phyloP scores from a whole-genome alignment of 306 rosid genomes.

The Aeschynomene evenia region DNA sequence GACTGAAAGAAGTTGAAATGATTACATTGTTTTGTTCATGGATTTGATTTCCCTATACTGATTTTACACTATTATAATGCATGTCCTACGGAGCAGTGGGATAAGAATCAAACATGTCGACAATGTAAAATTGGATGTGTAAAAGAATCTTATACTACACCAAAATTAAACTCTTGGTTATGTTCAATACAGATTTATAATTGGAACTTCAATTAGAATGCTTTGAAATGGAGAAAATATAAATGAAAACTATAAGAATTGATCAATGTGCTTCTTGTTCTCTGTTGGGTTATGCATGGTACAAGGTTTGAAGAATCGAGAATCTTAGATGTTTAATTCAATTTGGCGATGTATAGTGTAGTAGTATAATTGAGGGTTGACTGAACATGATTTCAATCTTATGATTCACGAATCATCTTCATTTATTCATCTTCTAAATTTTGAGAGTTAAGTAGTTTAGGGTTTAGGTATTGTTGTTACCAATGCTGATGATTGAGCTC shows the following conservation, averaged over 20 bases:
- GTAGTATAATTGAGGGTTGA: not conserved
- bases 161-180: too few species aligned
- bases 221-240: too few species aligned
- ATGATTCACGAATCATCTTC: not conserved
- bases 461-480: not conserved
- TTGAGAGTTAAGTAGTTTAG: not conserved
- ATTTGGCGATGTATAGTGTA: not conserved
- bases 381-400: not conserved
- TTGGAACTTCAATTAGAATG: too few species aligned
- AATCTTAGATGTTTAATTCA: not conserved
- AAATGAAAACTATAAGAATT: too few species aligned
- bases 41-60: too few species aligned
- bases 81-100: too few species aligned
- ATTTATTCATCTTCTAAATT: not conserved
- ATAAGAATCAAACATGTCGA: too few species aligned
- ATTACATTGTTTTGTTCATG: not conserved
- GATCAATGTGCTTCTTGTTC: not conserved
- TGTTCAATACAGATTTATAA: too few species aligned
- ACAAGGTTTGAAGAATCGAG: not conserved
- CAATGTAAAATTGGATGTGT: too few species aligned
- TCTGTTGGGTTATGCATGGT: not conserved
- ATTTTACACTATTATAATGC: too few species aligned
- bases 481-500: constrained; percentile 17
- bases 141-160: too few species aligned
- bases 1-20: not conserved